These are phyloP conservation scores for Penicillium simplicissimum DNA, from an alignment of 495 filamentous ascomycete species.

Conservation along the genomic window DNA sequence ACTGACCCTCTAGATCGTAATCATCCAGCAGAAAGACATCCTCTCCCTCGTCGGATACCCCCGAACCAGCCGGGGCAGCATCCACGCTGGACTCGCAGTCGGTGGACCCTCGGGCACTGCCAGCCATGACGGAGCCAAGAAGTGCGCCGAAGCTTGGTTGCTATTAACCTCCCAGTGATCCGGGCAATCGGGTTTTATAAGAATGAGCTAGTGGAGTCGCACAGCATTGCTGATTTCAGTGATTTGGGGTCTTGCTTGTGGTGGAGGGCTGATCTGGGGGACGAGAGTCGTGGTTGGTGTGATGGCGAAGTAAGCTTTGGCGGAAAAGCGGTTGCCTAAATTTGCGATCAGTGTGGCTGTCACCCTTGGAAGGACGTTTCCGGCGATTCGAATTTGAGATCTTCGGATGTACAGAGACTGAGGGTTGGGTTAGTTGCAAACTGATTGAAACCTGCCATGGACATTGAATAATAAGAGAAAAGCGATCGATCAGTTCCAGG, in stretches of 20 bases:
- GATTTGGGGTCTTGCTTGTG: too few species aligned
- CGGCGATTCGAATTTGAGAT: not conserved
- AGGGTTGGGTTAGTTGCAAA: not conserved
- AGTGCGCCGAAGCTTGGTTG: slow-evolving; percentile 4
- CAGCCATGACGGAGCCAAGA: slow-evolving; percentile 7
- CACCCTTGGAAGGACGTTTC: not conserved
- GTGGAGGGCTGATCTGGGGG: not conserved
- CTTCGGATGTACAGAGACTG: too few species aligned
- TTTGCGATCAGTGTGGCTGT: not conserved
- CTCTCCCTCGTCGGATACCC: not conserved
- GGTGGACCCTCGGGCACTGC: not conserved
- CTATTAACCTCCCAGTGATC: slow-evolving; percentile 1
- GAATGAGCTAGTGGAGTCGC: not conserved
- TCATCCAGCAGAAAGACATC: not conserved
- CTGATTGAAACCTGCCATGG: not conserved
- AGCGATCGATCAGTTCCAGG: not conserved
- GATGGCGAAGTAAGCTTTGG: not conserved
- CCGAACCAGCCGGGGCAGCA: not conserved
- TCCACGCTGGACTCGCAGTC: not conserved
- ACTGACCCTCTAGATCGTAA: not conserved
- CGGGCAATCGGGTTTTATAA: not conserved
- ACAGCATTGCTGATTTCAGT: not conserved
- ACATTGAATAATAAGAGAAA: not conserved
- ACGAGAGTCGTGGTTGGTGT: slow-evolving; percentile 5
- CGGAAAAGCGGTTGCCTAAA: slow-evolving; percentile 8